Base-by-base conservation (phyloP, 768 basidiomycete species). In the Pisolithus tinctorius region DNA sequence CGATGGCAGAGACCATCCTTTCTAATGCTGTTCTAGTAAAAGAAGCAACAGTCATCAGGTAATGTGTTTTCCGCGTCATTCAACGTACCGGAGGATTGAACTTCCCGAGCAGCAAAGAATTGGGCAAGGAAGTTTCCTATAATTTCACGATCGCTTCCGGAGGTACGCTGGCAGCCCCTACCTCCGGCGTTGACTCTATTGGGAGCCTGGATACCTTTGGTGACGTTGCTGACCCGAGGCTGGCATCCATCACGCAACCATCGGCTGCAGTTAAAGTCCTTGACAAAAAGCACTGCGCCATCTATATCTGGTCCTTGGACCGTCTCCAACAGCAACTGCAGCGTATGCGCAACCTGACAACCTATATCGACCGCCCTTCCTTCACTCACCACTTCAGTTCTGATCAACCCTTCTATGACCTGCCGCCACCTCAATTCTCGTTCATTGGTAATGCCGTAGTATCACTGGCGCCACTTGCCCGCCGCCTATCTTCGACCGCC, bases 31-130 rank as follows among this genome's bases (percentile, higher is more conserved):
- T 93, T 1, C 65, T 85, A 50, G 74, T 97, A 38, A 94, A 96
- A 68, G 96, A 99, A 69, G 95, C 93, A 5, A 97, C 96, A 66
- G 77, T 97, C 43, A 87, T 96, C 59, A 92, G 89, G 87, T 86
- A 55, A 42, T 77, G 40, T 3, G 7, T 51, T 38, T 37, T 27
- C 53, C 44, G 6, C 26, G 11, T 16, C 20, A 3, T 25, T 20
- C 31, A 25, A 44, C 25, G 13, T 37, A 45, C 34, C 49, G 31
- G 30, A 31, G 51, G 54, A 41, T 50, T 48, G 31, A 20, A 52
- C 52, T 55, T 27, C 51, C 13, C 11, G 52, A 46, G 38, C 63
- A 93, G 93, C 71, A 88, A 85, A 63, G 90, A 94, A 67, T 80
- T 96, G 40, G 75, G 80, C 30, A 93, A 95, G 67, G 79, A 85